Percentiles rank a stretch among this genome's conserved stretches.
These are phyloP conservation scores for Uronychia setigera DNA, from an alignment of 73 alveolate genomes.

Conservation along the genomic window DNA sequence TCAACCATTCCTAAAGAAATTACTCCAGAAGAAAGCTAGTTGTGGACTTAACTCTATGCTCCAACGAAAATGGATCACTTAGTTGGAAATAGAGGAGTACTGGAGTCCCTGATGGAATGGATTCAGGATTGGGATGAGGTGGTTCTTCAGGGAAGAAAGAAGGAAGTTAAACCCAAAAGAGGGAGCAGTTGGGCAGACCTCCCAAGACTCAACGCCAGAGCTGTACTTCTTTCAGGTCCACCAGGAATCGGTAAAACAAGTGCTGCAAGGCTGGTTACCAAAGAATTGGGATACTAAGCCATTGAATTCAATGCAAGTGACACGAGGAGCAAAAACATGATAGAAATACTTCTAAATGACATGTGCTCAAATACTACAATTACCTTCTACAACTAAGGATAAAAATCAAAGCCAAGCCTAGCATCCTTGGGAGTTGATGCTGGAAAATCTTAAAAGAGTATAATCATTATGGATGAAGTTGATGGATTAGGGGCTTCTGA, in stretches of 20 bases:
- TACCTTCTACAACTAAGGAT: slow-evolving; percentile 3
- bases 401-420: neutral
- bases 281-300: slow-evolving; percentile 79
- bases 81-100: slow-evolving; percentile 79
- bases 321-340: slow-evolving; percentile 82
- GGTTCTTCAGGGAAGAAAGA: slow-evolving; percentile 75
- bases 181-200: slow-evolving; percentile 71
- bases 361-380: slow-evolving; percentile 28
- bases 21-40: slow-evolving; percentile 26
- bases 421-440: neutral
- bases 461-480: slow-evolving; percentile 98
- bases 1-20: too few relatives aligned
- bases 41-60: slow-evolving; percentile 89
- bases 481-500: slow-evolving; percentile 99
- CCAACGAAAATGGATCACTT: slow-evolving; percentile 80
- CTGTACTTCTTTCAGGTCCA: slow-evolving; percentile 90
- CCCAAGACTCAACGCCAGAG: slow-evolving; percentile 84
- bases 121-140: slow-evolving; percentile 95
- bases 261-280: slow-evolving; percentile 79
- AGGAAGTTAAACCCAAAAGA: slow-evolving; percentile 66
- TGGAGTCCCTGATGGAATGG: slow-evolving; percentile 79
- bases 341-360: slow-evolving; percentile 68
- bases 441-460: slow-evolving; percentile 41
- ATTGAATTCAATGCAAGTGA: slow-evolving; percentile 87
- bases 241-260: slow-evolving; percentile 96